Percentiles rank a stretch among this genome's conserved stretches.
Conservation (phyloP, 169 alveolate species). For the Blepharisma undulans region DNA sequence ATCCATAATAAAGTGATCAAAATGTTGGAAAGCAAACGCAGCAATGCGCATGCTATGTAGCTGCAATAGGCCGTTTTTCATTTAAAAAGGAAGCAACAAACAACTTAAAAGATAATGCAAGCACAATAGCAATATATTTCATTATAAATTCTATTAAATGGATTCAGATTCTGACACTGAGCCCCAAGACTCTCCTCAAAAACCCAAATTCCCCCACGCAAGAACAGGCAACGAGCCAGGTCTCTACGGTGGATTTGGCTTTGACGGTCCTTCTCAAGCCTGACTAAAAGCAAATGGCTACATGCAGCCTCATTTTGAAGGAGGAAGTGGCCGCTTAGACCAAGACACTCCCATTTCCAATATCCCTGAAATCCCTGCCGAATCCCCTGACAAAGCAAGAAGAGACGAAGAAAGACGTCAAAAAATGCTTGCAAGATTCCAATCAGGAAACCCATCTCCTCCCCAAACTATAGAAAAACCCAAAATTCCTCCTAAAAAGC, state of each 20-base stretch:
- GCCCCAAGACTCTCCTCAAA: background rate
- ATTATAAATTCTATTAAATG: background rate
- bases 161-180: background rate
- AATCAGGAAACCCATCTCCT: background rate
- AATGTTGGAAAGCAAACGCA: too few species aligned
- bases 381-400: background rate
- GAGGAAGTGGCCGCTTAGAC: background rate
- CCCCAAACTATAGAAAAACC: background rate
- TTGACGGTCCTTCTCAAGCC: constrained; percentile 30
- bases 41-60: too few species aligned
- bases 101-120: background rate
- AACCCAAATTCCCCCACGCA: background rate
- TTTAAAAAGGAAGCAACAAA: too few species aligned
- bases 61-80: too few species aligned
- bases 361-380: background rate
- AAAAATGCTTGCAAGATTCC: background rate
- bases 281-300: constrained; percentile 25
- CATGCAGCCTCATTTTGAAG: background rate
- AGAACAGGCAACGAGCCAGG: background rate
- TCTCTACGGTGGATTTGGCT: constrained; percentile 18
- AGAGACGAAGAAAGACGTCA: background rate
- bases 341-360: background rate
- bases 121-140: background rate
- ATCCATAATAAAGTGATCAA: too few species aligned
- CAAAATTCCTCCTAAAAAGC: background rate